A percentile compares a stretch with the other conserved stretches of the same genome.
Evolutionary conservation across 2,329 filamentous ascomycete species (phyloP).

Genomic region (Arthrinium phaeospermum): DNA sequence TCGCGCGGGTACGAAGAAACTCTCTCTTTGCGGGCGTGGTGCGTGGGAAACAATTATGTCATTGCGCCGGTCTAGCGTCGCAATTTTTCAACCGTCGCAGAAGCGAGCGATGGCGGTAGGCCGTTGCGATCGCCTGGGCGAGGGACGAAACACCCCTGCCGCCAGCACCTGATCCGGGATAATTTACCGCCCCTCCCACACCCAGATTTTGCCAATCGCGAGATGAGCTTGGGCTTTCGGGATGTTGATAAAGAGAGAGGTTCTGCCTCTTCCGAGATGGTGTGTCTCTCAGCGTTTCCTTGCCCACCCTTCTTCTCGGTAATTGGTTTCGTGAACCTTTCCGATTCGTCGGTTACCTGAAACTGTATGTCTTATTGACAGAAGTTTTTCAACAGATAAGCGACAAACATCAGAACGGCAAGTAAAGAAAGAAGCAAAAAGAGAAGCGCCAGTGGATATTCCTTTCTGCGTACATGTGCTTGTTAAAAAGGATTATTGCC

Average conservation of each 20-base stretch:
- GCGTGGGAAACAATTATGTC: not conserved
- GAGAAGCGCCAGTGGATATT: not conserved
- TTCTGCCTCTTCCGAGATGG: not conserved
- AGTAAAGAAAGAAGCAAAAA: not conserved
- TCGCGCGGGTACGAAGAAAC: not conserved
- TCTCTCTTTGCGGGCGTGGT: not conserved
- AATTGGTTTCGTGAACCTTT: not conserved
- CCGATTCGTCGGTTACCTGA: not conserved
- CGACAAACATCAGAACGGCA: not conserved
- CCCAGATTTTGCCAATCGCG: not conserved
- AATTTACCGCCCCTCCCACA: not conserved
- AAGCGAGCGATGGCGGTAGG: not conserved
- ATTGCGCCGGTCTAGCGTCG: conserved; percentile 2
- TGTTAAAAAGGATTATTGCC: not conserved
- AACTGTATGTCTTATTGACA: not conserved
- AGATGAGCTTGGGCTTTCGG: not conserved
- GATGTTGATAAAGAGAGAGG: not conserved
- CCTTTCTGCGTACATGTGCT: not conserved
- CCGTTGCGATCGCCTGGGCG: not conserved
- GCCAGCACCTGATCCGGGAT: not conserved
- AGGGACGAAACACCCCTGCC: not conserved
- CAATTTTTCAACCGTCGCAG: not conserved
- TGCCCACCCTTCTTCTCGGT: not conserved
- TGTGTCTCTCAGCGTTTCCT: not conserved
- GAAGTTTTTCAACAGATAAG: not conserved